Percentiles rank a stretch among this genome's conserved stretches.
Conservation (phyloP, 345 rosid species). For the Aethionema arabicum region DNA sequence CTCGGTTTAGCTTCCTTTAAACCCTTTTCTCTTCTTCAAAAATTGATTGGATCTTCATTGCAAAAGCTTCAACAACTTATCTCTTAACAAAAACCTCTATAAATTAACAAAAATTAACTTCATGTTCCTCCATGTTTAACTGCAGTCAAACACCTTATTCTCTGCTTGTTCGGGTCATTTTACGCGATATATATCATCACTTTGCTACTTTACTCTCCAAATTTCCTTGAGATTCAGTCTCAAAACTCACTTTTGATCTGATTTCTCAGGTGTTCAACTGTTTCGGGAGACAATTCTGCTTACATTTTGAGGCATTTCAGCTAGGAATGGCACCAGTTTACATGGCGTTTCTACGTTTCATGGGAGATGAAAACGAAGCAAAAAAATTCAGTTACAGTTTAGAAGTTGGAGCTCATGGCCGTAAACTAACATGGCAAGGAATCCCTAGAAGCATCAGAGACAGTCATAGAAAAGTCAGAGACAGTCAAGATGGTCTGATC, state of each 20-base stretch:
- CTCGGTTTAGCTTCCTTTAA: no score
- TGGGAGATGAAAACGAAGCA: conserved; percentile 95
- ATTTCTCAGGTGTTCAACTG: conserved; percentile 73
- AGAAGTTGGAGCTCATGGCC: conserved; percentile 84
- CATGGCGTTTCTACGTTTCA: conserved; percentile 92
- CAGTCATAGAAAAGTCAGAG: conserved; percentile 87
- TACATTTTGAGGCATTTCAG: conserved; percentile 95
- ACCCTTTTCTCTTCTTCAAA: no score
- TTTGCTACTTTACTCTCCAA: no score
- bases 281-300: conserved; percentile 86
- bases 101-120: no score
- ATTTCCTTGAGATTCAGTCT: not conserved
- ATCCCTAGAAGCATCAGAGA: conserved; percentile 89
- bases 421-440: conserved; percentile 84
- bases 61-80: no score
- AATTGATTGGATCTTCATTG: no score
- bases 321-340: conserved; percentile 84
- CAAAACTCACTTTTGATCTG: not conserved
- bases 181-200: no score
- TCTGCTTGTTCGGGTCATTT: no score
- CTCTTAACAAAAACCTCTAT: no score
- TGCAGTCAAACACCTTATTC: no score
- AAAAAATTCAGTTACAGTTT: conserved; percentile 83
- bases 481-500: conserved; percentile 87
- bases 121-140: no score